Evolutionary conservation across 345 rosid species (phyloP).

Genomic region (Anastatica hierochuntica): DNA sequence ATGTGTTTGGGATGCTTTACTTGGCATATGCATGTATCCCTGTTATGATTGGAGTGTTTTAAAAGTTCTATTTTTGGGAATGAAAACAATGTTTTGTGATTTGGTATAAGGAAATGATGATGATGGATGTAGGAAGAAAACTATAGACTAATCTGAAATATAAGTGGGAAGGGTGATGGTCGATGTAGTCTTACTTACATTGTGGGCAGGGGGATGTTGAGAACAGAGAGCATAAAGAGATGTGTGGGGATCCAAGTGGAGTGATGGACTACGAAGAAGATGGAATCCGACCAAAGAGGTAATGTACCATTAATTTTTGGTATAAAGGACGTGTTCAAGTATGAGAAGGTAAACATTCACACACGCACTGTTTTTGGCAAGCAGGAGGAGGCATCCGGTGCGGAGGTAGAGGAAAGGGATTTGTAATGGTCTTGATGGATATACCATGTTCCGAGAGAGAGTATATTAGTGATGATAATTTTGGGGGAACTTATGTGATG

Average conservation of each 20-base stretch:
- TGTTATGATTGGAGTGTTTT: neutral
- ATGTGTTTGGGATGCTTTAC: neutral
- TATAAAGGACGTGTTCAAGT: neutral
- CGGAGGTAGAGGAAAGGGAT: conserved; percentile 5
- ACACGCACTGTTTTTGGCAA: neutral
- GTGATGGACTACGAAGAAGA: conserved; percentile 98
- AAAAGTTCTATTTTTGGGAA: neutral
- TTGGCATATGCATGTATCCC: too few relatives aligned
- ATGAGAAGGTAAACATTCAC: neutral
- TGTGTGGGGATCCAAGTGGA: conserved; percentile 93
- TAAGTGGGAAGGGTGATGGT: conserved; percentile 23
- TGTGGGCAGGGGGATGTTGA: conserved; percentile 93
- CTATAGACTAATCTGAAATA: neutral
- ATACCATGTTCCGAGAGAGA: neutral
- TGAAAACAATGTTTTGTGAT: too few relatives aligned
- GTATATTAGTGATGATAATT: neutral
- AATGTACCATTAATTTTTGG: neutral
- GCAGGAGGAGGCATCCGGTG: conserved; percentile 27
- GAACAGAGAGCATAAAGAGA: conserved; percentile 81
- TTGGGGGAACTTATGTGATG: neutral
- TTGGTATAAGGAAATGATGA: neutral
- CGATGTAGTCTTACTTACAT: conserved; percentile 96
- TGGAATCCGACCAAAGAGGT: conserved; percentile 92
- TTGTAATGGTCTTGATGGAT: neutral
- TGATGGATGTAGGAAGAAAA: neutral